Percentiles rank a stretch among this genome's conserved stretches.
Evolutionary conservation across 768 basidiomycete species (phyloP).

Genomic region (Collybiopsis luxurians): DNA sequence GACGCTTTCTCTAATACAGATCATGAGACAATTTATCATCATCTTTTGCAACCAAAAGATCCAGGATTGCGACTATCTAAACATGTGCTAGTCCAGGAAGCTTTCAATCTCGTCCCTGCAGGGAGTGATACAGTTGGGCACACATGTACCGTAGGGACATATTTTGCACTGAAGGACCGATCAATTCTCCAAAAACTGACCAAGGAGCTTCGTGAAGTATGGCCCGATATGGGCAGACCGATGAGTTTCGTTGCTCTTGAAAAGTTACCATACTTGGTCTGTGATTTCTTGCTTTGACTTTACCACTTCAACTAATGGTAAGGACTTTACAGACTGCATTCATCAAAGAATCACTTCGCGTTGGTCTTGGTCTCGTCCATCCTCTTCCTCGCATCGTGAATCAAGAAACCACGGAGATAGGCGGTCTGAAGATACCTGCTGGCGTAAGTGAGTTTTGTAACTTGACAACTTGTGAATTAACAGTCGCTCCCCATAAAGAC

Average conservation of each 20-base stretch:
- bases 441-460: conserved; percentile 25
- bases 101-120: conserved; percentile 32
- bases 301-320: no score
- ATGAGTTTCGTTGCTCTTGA: conserved; percentile 29
- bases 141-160: conserved; percentile 33
- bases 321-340: conserved; percentile 40
- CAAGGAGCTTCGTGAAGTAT: conserved; percentile 31
- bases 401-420: conserved; percentile 28
- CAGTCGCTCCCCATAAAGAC: conserved; percentile 24
- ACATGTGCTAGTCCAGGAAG: conserved; percentile 25
- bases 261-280: conserved; percentile 40
- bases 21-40: conserved; percentile 35
- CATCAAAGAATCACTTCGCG: conserved; percentile 43
- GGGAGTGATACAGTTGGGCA: conserved; percentile 38
- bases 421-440: conserved; percentile 35
- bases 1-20: conserved; percentile 20
- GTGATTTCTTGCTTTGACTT: conserved; percentile 9
- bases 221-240: conserved; percentile 28
- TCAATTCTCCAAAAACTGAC: conserved; percentile 23
- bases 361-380: conserved; percentile 38
- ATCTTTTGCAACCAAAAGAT: conserved; percentile 17
- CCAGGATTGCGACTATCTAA: not conserved
- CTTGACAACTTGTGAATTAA: not conserved
- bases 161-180: conserved; percentile 33
- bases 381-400: conserved; percentile 42